Evolutionary conservation across 1,284 basidiomycete genomes (phyloP).

Genomic region (Ustilago sp.): DNA sequence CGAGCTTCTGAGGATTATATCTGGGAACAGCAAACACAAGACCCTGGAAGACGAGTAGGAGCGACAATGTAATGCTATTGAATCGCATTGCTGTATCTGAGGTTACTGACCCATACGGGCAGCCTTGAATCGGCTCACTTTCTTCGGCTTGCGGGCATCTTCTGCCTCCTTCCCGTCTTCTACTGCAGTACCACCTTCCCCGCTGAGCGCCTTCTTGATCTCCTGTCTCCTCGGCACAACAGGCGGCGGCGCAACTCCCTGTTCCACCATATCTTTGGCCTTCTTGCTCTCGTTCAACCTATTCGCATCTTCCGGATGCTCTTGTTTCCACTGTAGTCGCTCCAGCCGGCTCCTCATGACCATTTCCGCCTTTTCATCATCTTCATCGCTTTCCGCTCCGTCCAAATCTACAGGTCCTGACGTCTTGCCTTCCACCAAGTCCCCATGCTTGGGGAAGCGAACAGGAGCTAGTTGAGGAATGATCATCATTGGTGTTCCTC

Average conservation of each 20-base stretch:
- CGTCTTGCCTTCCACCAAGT: constrained; percentile 31
- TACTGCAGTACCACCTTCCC: neutral
- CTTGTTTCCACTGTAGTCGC: constrained; percentile 34
- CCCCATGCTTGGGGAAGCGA: constrained; percentile 49
- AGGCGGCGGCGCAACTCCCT: constrained; percentile 19
- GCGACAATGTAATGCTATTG: too few relatives aligned
- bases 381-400: constrained; percentile 58
- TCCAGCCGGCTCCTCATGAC: constrained; percentile 57
- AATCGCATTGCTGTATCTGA: neutral
- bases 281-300: constrained; percentile 20
- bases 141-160: constrained; percentile 24
- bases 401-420: constrained; percentile 47
- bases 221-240: constrained; percentile 10
- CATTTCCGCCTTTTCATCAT: constrained; percentile 54
- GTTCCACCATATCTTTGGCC: constrained; percentile 18
- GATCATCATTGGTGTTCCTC: constrained; percentile 51
- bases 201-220: neutral
- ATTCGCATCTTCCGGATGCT: constrained; percentile 36
- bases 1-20: constrained; percentile 1
- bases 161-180: neutral
- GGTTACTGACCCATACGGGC: constrained; percentile 34
- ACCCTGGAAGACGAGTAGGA: neutral
- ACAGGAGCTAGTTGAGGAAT: constrained; percentile 54
- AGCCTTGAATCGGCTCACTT: constrained; percentile 51
- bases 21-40: neutral